Conservation (phyloP, 2,329 filamentous ascomycete species). For the Calonectria pauciramosa region DNA sequence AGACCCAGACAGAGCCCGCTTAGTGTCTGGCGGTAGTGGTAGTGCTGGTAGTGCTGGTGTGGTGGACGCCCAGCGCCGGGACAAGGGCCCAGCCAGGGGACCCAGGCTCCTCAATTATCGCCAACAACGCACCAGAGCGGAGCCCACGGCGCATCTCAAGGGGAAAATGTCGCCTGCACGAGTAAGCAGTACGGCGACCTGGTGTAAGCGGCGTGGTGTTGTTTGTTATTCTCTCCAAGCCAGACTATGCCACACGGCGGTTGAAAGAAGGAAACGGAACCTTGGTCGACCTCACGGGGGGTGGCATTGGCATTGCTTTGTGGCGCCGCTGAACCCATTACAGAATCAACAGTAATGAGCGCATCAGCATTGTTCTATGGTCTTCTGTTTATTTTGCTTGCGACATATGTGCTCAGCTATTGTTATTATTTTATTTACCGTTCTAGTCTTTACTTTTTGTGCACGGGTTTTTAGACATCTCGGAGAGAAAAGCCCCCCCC, state of each 20-base stretch:
- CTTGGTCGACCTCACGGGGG: not conserved
- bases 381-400: not conserved
- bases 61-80: conserved; percentile 29
- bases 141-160: conserved; percentile 27
- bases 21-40: conserved; percentile 22
- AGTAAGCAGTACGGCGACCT: conserved; percentile 18
- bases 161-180: conserved; percentile 18
- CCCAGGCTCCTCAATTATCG: conserved; percentile 38
- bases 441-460: not conserved
- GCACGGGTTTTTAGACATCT: conserved; percentile 11
- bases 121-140: conserved; percentile 38
- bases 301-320: not conserved
- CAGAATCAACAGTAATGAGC: not conserved
- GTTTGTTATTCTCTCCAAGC: not conserved
- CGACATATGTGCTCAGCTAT: not conserved
- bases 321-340: not conserved
- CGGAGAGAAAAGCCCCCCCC: not conserved
- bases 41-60: conserved; percentile 32
- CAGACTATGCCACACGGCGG: not conserved
- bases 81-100: conserved; percentile 26
- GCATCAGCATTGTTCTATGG: not conserved
- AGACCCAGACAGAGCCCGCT: conserved; percentile 13
- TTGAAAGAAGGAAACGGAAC: not conserved
- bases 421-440: not conserved
- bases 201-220: conserved; percentile 8